Evolutionary conservation across 345 rosid species (phyloP), one percentile per base, ranked within the genome.

Genomic region (Odontarrhena argentea): DNA sequence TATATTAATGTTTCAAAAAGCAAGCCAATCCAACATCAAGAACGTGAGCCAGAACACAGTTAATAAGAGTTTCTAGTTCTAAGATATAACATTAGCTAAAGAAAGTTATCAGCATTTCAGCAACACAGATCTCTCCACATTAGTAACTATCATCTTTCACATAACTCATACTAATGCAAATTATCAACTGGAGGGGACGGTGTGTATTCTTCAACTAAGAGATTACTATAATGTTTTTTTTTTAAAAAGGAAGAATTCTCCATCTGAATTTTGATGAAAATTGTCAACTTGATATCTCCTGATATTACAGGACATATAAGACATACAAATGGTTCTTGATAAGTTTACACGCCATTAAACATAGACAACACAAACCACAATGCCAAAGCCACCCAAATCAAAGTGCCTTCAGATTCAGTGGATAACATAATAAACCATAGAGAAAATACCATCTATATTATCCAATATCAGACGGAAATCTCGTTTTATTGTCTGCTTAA

Each of bases 401-500:
- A 41, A 51, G 51, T 37, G 12, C 15, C 50, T 15, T 28, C 15
- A 50, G 7, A 8, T 22, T 9, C n/a, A 40, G 42, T 53, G 42
- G 43, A 10, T 18, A n/a, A 32, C 24, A 65, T 65, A 28, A 14
- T 12, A 18, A 49, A 38, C 4, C 58, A 64, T 15, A 53, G 24
- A 35, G 42, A 41, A 43, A 9, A 26, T 54, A 44, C 22, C 57
- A 10, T 9, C 38, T 11, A 58, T 9, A 1, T 37, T 30, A 40
- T 26, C 22, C 12, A 42, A 43, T 13, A 43, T 7, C 6, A 66
- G 46, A 44, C 8, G 45, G 7, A 25, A 2, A n/a, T 4, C 41
- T 57, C 73, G 11, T 43, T 50, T 69, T 69, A 69, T 69, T 60
- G 46, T 32, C 60, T 22, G 26, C 52, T 12, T 51, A 15, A 24